Evolutionary conservation across 2,329 filamentous ascomycete species (phyloP).

Genomic region (Tolypocladium ovalisporum): DNA sequence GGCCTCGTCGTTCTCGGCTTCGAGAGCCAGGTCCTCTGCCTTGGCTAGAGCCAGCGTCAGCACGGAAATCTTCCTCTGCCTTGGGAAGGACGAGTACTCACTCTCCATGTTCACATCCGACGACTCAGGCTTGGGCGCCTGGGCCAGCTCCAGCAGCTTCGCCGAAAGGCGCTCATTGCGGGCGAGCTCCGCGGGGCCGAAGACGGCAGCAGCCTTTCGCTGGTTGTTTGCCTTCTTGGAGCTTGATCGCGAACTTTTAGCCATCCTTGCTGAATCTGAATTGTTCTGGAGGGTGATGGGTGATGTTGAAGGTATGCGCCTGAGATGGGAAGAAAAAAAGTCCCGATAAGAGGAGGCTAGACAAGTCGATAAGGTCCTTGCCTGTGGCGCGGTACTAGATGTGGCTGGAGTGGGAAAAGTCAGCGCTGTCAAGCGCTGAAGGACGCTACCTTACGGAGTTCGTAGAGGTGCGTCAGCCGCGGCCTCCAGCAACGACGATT

Average conservation of each 20-base stretch:
- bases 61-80: background rate
- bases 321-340: slow-evolving; percentile 4
- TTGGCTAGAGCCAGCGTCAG: background rate
- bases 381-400: background rate
- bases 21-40: slow-evolving; percentile 15
- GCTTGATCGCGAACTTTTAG: slow-evolving; percentile 74
- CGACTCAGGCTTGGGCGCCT: slow-evolving; percentile 59
- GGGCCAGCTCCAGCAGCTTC: slow-evolving; percentile 71
- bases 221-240: slow-evolving; percentile 73
- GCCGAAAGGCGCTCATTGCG: slow-evolving; percentile 74
- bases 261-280: slow-evolving; percentile 51
- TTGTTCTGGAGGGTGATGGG: slow-evolving; percentile 1
- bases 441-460: too few relatives aligned
- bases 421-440: background rate
- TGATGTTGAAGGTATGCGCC: background rate
- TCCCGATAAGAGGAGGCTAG: background rate
- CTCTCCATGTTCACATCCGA: slow-evolving; percentile 38
- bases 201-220: slow-evolving; percentile 69
- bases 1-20: slow-evolving; percentile 19
- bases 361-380: background rate
- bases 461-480: background rate
- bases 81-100: slow-evolving; percentile 9
- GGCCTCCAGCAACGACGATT: background rate
- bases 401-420: slow-evolving; percentile 1
- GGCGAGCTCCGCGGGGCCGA: slow-evolving; percentile 70